These are phyloP conservation scores for Chlamydomonas sp. DNA, from an alignment of 139 green algal genomes.

Conservation along the genomic window DNA sequence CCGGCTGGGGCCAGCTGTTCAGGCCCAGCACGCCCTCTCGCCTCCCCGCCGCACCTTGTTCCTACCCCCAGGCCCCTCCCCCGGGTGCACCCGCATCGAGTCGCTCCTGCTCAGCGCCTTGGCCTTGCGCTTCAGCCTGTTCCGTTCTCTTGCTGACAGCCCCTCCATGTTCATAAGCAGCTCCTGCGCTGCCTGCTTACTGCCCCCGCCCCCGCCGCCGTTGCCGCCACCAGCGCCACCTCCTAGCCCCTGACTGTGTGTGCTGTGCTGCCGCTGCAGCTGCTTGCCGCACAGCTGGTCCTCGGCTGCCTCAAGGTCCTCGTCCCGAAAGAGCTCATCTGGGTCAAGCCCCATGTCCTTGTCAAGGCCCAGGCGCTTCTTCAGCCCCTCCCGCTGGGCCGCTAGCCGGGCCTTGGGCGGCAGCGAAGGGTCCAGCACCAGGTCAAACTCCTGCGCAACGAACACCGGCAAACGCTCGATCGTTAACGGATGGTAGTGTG, in stretches of 20 bases:
- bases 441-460: slow-evolving; percentile 76
- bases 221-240: not conserved
- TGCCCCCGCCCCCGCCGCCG: not conserved
- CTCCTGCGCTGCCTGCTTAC: slow-evolving; percentile 56
- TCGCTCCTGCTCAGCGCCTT: slow-evolving; percentile 60
- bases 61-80: not conserved
- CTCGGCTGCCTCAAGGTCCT: slow-evolving; percentile 70
- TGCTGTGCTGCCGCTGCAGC: not conserved
- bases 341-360: slow-evolving; percentile 71
- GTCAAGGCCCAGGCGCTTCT: slow-evolving; percentile 76
- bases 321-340: slow-evolving; percentile 78
- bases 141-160: slow-evolving; percentile 85
- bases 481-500: not conserved
- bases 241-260: not conserved
- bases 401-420: slow-evolving; percentile 67
- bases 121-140: slow-evolving; percentile 87
- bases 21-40: not conserved
- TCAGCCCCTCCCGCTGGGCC: slow-evolving; percentile 73
- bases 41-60: not conserved
- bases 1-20: no score
- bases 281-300: not conserved
- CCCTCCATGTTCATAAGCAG: slow-evolving; percentile 64
- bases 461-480: no score
- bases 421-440: slow-evolving; percentile 30
- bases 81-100: slow-evolving; percentile 22